phyloP scores from a whole-genome alignment of 106 monocot species.

The Phalaenopsis equestris region DNA sequence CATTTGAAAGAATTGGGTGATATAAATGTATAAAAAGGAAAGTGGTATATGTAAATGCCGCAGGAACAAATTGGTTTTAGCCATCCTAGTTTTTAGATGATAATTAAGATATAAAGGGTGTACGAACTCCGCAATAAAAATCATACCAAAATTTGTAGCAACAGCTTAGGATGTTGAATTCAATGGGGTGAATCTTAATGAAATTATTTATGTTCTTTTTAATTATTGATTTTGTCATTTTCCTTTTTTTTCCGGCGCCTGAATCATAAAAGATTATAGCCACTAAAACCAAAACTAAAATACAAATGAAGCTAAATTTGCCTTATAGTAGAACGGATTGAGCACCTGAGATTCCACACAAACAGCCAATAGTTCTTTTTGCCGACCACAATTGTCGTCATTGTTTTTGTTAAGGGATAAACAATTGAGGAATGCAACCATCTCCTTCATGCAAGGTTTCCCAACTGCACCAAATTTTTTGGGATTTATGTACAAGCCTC shows the following conservation, averaged over 20 bases:
- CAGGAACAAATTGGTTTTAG: too few relatives aligned
- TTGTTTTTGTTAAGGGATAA: conserved; percentile 50
- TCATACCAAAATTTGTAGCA: neutral
- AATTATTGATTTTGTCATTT: neutral
- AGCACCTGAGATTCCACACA: conserved; percentile 51
- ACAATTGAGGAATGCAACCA: conserved; percentile 56
- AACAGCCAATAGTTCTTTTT: conserved; percentile 44
- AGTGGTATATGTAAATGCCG: too few relatives aligned
- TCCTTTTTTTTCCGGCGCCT: too few relatives aligned
- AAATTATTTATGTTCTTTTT: too few relatives aligned
- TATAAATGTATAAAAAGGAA: too few relatives aligned
- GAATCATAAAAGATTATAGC: too few relatives aligned
- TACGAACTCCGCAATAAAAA: neutral
- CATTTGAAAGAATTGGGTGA: too few relatives aligned
- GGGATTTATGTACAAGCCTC: conserved; percentile 62
- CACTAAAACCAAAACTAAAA: too few relatives aligned
- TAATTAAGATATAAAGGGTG: neutral
- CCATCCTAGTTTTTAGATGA: too few relatives aligned
- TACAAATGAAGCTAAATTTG: neutral
- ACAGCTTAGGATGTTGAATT: too few relatives aligned
- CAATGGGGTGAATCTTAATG: too few relatives aligned
- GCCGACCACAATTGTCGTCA: conserved; percentile 38
- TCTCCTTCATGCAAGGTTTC: conserved; percentile 63
- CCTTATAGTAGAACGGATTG: neutral
- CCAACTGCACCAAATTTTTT: conserved; percentile 55